phyloP scores from a whole-genome alignment of 192 early-diverging fungal genomes.

The Gryganskiella cystojenkinii region DNA sequence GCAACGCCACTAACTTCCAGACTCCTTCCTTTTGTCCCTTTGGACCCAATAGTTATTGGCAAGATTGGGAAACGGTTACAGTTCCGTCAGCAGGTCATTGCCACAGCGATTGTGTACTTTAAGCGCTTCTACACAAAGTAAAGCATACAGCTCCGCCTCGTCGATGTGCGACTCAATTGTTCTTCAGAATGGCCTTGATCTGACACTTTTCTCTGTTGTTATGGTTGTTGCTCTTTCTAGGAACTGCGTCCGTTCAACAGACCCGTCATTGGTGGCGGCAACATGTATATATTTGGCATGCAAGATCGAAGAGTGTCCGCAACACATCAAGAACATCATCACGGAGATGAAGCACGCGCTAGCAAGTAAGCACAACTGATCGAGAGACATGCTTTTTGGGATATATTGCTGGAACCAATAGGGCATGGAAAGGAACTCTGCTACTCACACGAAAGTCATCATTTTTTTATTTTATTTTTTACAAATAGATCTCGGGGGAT shows the following conservation, averaged over 20 bases:
- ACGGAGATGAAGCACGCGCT: conserved; percentile 58
- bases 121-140: conserved; percentile 91
- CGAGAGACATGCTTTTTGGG: neutral
- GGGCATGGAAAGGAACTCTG: too few species aligned
- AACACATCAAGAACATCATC: conserved; percentile 68
- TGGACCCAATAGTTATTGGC: conserved; percentile 71
- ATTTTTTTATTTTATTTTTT: conserved; percentile 2
- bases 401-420: too few species aligned
- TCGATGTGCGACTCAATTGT: too few species aligned
- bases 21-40: neutral
- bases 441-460: too few species aligned
- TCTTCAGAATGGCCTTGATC: too few species aligned
- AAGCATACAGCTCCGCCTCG: too few species aligned
- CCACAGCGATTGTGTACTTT: conserved; percentile 88
- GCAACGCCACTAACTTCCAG: conserved; percentile 25
- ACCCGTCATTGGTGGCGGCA: conserved; percentile 80
- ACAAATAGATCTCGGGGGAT: conserved; percentile 57
- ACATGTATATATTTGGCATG: conserved; percentile 91
- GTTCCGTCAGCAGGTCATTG: conserved; percentile 84
- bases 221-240: conserved; percentile 55
- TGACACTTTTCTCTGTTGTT: too few species aligned
- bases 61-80: conserved; percentile 77
- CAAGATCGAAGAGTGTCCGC: conserved; percentile 88
- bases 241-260: conserved; percentile 77
- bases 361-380: conserved; percentile 11